Conservation (phyloP, 345 rosid genomes). For the Kernera saxatilis region DNA sequence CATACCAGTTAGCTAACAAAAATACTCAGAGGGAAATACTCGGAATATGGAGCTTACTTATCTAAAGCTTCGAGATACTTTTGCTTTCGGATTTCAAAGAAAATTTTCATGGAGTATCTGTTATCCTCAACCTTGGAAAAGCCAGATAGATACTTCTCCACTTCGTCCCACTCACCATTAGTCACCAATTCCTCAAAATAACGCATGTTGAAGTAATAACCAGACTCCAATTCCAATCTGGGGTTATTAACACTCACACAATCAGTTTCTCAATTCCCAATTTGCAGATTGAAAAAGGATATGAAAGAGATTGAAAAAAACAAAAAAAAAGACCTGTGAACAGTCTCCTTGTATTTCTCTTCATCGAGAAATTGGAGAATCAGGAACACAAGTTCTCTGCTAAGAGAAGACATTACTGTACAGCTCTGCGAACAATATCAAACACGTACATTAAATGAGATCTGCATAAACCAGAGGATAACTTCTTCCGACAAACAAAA, state of each 20-base stretch:
- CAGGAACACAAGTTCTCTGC: slow-evolving; percentile 81
- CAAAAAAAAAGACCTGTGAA: slow-evolving; percentile 48
- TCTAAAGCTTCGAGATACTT: slow-evolving; percentile 88
- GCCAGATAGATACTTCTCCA: slow-evolving; percentile 77
- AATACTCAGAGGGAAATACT: neutral
- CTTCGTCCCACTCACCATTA: slow-evolving; percentile 90
- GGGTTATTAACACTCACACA: neutral
- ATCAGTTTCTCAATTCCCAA: slow-evolving; percentile 1
- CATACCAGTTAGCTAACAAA: neutral
- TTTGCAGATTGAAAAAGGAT: neutral
- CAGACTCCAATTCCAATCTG: slow-evolving; percentile 90
- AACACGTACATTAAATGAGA: slow-evolving; percentile 25
- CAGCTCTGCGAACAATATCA: slow-evolving; percentile 19
- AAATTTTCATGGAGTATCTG: slow-evolving; percentile 93
- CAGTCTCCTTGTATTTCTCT: slow-evolving; percentile 74
- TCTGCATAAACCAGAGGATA: slow-evolving; percentile 11
- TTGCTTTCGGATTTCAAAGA: slow-evolving; percentile 89
- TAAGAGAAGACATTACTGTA: slow-evolving; percentile 63
- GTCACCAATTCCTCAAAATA: slow-evolving; percentile 83
- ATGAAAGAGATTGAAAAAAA: neutral
- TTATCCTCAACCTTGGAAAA: slow-evolving; percentile 35
- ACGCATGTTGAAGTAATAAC: slow-evolving; percentile 77
- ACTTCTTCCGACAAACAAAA: neutral
- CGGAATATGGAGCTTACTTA: slow-evolving; percentile 41
- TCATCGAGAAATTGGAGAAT: slow-evolving; percentile 89